Base-by-base conservation (phyloP, 495 filamentous ascomycete species). In the Neurospora sp. region DNA sequence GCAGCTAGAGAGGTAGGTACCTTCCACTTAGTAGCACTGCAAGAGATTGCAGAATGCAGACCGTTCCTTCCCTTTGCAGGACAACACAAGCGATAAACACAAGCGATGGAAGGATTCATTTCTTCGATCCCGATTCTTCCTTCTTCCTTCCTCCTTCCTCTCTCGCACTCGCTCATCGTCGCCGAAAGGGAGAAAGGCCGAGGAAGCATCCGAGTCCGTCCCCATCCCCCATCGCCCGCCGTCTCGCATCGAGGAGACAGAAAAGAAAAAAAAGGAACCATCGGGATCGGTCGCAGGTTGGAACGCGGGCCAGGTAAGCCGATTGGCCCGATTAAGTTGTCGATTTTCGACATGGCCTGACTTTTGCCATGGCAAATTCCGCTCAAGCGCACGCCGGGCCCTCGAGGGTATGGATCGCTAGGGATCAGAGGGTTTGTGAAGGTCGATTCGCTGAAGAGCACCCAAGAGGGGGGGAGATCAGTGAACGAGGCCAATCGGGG, bases 331-430 rank as follows among this genome's bases (percentile, higher is more conserved):
- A 46, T 41, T 72, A 23, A 7, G 23, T 27, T 71, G 71, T 71
- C 69, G 71, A 71, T 44, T 75, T 44, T 74, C 46, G 69, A 76
- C 39, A 80, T 81, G 79, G 80, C 75, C 76, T 80, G 80, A 81
- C 75, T 73, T 71, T 75, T 72, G 12, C 23, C 39, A 39, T 48
- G 62, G 69, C 42, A 73, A 73, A 79, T 72, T 75, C 71, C 73
- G 54, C 31, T 72, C 71, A 70, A 39, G 40, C 54, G 70, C 70
- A 48, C 42, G 27, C 54, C 12, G 54, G 42, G 23, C 38, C 71
- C 69, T 66, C 40, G 72, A 70, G 72, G 39, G 66, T 66, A 54
- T 66, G n/a, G 39, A 31, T n/a, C n/a, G 38, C 66, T n/a, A n/a
- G 46, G 20, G 46, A 54, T 27, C 11, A 54, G 46, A 59, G 48